Evolutionary conservation across 371 early-diverging fungal genomes (phyloP), one percentile per base, ranked within the genome.

Genomic region (Lichtheimia ornata): DNA sequence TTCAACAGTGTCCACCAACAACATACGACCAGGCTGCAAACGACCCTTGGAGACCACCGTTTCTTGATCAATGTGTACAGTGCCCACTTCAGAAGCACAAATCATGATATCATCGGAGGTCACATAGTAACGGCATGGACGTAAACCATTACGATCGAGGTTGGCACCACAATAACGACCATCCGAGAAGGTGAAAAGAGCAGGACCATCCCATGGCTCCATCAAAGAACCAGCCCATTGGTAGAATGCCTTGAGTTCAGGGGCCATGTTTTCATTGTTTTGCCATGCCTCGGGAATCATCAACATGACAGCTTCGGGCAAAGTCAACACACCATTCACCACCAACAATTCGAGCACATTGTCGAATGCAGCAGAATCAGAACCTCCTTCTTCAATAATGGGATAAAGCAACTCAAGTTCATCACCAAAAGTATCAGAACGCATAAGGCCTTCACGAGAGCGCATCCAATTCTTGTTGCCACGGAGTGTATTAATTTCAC

Each of bases 401-500:
- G 98, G 98, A 72, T 90, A 96, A 6, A 95, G 84, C 62, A 88
- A 66, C 40, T 93, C 88, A 2, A 98, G 76, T 27, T 93, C 89
- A 4, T 81, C 67, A 50, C 88, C 91, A 74, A 97, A 96, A 35
- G 83, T 83, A 41, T 83, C 85, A 13, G 92, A 92, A 50, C 84
- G 74, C 88, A 98, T 91, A 64, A 94, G 86, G 58, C 97, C 96
- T 74, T 97, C 97, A 44, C 97, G 90, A 50, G 98, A 94, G 30
- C 96, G 89, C 97, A 97, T 97, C 96, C 97, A 97, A 83, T 97
- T 97, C 77, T 95, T 96, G 86, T 98, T 98, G 44, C 98, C 98
- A 58, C 95, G 89, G 35, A 98, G 84, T 5, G 98, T 97, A 74
- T 98, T 98, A 71, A 98, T 98, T 76, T 98, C 97, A 76, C 93